Evolutionary conservation across 257 asterid species (phyloP), one percentile per base, ranked within the genome.

Genomic region (Fraxinus americana): DNA sequence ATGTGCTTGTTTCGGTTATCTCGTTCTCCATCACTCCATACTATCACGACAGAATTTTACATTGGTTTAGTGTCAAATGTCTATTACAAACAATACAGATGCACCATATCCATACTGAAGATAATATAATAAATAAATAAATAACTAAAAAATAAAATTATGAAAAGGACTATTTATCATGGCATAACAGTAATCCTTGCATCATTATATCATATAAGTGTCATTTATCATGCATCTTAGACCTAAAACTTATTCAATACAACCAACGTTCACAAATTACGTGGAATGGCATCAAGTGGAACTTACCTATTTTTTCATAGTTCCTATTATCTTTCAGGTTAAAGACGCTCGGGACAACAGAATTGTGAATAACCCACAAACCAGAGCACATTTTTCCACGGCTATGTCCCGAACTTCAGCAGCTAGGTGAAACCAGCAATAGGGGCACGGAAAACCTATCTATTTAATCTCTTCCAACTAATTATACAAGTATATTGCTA

Each of bases 1-100:
- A 93, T 70, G 99, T 95, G 90, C 98, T 95, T 74, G 99, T 95
- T 88, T 95, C 98, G 0, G 97, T 91, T 77, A 91, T 91, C 91
- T 95, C 98, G n/a, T 89, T 84, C 84, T 84, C 93, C 91, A 91
- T 83, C 86, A 95, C 92, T 45, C 99, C 99, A 67, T 90, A 67
- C 98, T 95, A 97, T 84, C 79, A 80, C 87, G 76, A 86, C 82
- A 83, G 83, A 83, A 82, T 80, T 81, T 84, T 73, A 79, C 52
- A 83, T 78, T 75, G 75, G 75, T 57, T 54, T 72, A 13, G 67
- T 72, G 79, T 78, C 82, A 85, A 72, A 80, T 75, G 38, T 71
- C 77, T 19, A 36, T 68, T 63, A 77, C 78, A 48, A 48, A 80
- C 72, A 67, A 79, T 69, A 73, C 34, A 29, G 57, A 67, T 70